A percentile compares a stretch with the other conserved stretches of the same genome.
Evolutionary conservation across 768 basidiomycete species (phyloP).

Genomic region (Rhodotorula sphaerocarpa): DNA sequence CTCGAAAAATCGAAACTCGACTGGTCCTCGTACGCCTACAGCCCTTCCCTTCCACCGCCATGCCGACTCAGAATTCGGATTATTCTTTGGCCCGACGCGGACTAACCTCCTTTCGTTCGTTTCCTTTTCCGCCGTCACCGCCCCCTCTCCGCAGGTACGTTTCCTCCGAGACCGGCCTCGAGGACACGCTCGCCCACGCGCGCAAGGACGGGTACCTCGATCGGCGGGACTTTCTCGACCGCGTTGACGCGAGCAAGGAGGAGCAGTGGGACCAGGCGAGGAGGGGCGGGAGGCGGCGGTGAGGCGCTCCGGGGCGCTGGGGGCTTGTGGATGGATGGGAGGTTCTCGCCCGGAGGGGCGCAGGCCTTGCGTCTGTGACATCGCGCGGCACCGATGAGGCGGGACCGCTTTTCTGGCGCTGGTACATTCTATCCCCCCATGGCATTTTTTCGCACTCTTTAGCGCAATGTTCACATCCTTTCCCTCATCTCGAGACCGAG

Average conservation of each 20-base stretch:
- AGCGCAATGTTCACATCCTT: too few species aligned
- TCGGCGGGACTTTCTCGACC: constrained; percentile 70
- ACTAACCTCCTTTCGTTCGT: not conserved
- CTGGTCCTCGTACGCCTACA: constrained; percentile 50
- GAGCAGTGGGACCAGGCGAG: constrained; percentile 52
- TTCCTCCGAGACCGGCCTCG: constrained; percentile 43
- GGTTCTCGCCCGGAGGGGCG: too few species aligned
- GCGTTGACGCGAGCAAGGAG: constrained; percentile 66
- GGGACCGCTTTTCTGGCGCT: too few species aligned
- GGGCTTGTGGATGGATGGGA: not conserved
- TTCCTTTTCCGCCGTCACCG: not conserved
- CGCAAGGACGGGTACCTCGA: constrained; percentile 72
- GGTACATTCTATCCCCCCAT: too few species aligned
- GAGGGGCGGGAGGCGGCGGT: constrained; percentile 52
- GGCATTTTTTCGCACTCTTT: too few species aligned
- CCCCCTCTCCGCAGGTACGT: constrained; percentile 18
- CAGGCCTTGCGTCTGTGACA: too few species aligned
- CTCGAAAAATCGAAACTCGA: constrained; percentile 81
- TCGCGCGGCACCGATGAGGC: too few species aligned
- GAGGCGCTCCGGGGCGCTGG: constrained; percentile 44
- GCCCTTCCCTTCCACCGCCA: not conserved
- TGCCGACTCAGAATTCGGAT: too few species aligned
- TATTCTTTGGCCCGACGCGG: not conserved
- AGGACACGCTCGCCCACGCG: constrained; percentile 68
- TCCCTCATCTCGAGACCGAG: too few species aligned